Percentiles rank a stretch among this genome's conserved stretches.
phyloP scores from a whole-genome alignment of 257 asterid genomes.

The Coffea eugenioides region DNA sequence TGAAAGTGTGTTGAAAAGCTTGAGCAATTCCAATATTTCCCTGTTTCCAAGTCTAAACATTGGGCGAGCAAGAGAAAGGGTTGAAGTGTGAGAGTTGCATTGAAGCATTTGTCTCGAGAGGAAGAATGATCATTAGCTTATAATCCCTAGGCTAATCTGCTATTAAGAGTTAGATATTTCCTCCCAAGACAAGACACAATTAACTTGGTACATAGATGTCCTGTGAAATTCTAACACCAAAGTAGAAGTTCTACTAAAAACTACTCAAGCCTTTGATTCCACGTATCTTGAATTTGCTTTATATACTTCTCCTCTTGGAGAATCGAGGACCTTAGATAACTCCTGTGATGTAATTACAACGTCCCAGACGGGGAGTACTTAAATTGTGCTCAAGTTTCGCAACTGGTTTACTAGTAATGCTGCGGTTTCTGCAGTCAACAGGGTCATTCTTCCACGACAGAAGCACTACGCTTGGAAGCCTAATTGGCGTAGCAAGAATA shows the following conservation, averaged over 20 bases:
- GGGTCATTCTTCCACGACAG: constrained; percentile 48
- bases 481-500: constrained; percentile 40
- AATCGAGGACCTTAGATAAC: not conserved
- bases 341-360: not conserved
- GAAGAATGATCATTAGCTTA: not conserved
- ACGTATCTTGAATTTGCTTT: not conserved
- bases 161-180: not conserved
- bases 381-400: no score
- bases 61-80: not conserved
- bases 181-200: no score
- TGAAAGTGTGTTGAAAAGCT: not conserved
- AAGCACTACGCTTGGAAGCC: constrained; percentile 52
- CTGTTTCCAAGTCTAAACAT: not conserved
- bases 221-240: not conserved
- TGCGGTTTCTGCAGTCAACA: constrained; percentile 33
- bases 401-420: not conserved
- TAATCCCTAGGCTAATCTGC: not conserved
- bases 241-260: not conserved
- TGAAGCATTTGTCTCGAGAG: not conserved
- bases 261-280: not conserved
- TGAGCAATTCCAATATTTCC: not conserved
- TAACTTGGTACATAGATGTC: not conserved
- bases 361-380: no score
- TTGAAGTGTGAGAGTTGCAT: no score
- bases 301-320: not conserved